Conservation (phyloP, 108 stramenopile species). For the Pinguiococcus pyrenoidosus region DNA sequence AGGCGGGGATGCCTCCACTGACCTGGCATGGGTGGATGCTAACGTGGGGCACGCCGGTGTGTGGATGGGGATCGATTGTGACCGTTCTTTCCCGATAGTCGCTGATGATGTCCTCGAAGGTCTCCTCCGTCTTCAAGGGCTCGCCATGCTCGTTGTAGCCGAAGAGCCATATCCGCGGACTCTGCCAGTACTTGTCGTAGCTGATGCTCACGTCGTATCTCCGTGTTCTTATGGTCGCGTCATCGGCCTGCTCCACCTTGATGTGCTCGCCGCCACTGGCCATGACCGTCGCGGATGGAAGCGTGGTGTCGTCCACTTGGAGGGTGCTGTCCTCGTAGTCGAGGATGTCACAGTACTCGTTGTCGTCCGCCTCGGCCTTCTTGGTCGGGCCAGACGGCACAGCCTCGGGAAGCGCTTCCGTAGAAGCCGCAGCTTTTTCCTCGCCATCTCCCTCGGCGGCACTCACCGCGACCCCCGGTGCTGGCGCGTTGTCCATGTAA, state of each 20-base stretch:
- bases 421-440: too few species aligned
- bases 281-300: too few species aligned
- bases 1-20: background rate
- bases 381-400: too few species aligned
- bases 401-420: too few species aligned
- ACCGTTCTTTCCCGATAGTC: conserved; percentile 98
- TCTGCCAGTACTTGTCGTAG: conserved; percentile 98
- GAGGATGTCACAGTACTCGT: conserved; percentile 77
- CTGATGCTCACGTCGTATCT: conserved; percentile 90
- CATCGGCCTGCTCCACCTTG: conserved; percentile 21
- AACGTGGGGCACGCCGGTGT: conserved; percentile 63
- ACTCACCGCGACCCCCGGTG: conserved; percentile 1
- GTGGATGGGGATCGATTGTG: conserved; percentile 92
- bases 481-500: background rate
- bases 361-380: too few species aligned
- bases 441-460: conserved; percentile 1
- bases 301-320: conserved; percentile 39
- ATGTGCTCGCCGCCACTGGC: too few species aligned
- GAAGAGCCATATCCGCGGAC: conserved; percentile 89
- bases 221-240: conserved; percentile 60
- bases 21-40: conserved; percentile 83
- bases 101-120: conserved; percentile 91
- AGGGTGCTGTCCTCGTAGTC: conserved; percentile 74
- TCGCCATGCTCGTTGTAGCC: conserved; percentile 64
- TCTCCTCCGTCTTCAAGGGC: conserved; percentile 67